These are phyloP conservation scores for Candida namnaoensis DNA, from an alignment of 805 yeast genomes.

Conservation along the genomic window DNA sequence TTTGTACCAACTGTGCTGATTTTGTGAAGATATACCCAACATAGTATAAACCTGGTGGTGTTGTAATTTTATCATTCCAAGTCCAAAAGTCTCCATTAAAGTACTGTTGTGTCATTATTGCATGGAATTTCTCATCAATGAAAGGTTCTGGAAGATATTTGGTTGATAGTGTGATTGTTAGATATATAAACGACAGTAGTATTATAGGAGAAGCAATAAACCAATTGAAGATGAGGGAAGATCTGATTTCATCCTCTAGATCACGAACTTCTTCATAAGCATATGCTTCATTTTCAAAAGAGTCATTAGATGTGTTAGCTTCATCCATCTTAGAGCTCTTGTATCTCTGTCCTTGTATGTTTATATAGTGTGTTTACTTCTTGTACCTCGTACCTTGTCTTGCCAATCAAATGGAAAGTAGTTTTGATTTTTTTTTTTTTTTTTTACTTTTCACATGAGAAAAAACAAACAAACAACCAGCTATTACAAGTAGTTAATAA, in stretches of 20 bases:
- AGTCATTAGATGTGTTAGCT: no score
- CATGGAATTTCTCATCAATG: constrained; percentile 79
- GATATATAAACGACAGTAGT: constrained; percentile 14
- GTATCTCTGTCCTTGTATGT: no score
- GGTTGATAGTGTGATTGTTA: constrained; percentile 20
- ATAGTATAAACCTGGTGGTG: constrained; percentile 88
- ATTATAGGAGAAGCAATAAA: constrained; percentile 22
- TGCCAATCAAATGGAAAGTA: no score
- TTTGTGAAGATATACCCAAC: constrained; percentile 29
- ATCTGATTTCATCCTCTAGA: constrained; percentile 16
- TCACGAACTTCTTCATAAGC: constrained; percentile 5
- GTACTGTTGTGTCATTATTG: constrained; percentile 67
- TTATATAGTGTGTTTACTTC: no score
- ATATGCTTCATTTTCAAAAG: neutral
- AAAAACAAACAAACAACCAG: no score
- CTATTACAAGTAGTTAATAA: no score
- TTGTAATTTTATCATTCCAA: constrained; percentile 90
- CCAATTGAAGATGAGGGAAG: constrained; percentile 21
- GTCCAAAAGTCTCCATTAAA: constrained; percentile 47
- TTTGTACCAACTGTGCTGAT: constrained; percentile 11
- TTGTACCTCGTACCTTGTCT: no score
- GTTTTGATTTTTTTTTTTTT: no score
- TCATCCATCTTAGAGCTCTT: no score
- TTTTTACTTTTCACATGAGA: no score
- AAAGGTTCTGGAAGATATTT: constrained; percentile 22